Evolutionary conservation across 495 filamentous ascomycete species (phyloP).

Genomic region (Staphylotrichum tortipilum): DNA sequence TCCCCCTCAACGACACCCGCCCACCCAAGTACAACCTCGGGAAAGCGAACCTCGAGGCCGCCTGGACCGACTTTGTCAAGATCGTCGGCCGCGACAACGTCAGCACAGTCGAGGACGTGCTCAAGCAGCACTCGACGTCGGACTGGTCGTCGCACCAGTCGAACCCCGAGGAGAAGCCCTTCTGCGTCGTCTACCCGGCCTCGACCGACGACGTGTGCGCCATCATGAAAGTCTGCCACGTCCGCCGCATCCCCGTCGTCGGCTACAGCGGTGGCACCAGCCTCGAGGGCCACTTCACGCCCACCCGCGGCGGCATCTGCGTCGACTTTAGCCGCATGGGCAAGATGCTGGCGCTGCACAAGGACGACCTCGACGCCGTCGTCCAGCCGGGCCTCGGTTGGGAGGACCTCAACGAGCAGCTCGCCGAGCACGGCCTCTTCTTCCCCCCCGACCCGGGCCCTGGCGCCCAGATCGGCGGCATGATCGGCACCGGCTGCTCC

Average conservation of each 20-base stretch:
- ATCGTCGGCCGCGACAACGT: slow-evolving; percentile 83
- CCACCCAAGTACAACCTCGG: slow-evolving; percentile 62
- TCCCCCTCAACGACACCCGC: slow-evolving; percentile 50
- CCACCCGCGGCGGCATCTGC: slow-evolving; percentile 66
- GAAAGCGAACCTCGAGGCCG: slow-evolving; percentile 73
- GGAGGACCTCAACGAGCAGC: slow-evolving; percentile 66
- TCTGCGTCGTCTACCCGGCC: slow-evolving; percentile 57
- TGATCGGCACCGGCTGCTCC: slow-evolving; percentile 90
- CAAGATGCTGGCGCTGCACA: slow-evolving; percentile 59
- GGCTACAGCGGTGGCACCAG: slow-evolving; percentile 69
- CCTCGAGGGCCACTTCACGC: slow-evolving; percentile 71
- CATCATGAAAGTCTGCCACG: slow-evolving; percentile 70
- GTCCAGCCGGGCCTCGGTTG: slow-evolving; percentile 77
- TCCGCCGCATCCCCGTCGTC: slow-evolving; percentile 62
- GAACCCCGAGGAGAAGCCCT: slow-evolving; percentile 39
- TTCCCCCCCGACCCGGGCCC: slow-evolving; percentile 80
- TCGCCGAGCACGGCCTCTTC: slow-evolving; percentile 60
- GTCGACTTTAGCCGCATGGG: slow-evolving; percentile 72
- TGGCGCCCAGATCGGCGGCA: slow-evolving; percentile 85
- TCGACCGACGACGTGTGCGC: slow-evolving; percentile 60
- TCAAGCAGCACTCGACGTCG: slow-evolving; percentile 66
- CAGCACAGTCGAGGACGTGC: slow-evolving; percentile 59
- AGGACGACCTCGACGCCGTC: slow-evolving; percentile 70
- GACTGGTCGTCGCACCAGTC: slow-evolving; percentile 79
- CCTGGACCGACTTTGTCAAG: slow-evolving; percentile 82